Conservation (phyloP, 2,329 filamentous ascomycete genomes). For the Penicillium sp. region DNA sequence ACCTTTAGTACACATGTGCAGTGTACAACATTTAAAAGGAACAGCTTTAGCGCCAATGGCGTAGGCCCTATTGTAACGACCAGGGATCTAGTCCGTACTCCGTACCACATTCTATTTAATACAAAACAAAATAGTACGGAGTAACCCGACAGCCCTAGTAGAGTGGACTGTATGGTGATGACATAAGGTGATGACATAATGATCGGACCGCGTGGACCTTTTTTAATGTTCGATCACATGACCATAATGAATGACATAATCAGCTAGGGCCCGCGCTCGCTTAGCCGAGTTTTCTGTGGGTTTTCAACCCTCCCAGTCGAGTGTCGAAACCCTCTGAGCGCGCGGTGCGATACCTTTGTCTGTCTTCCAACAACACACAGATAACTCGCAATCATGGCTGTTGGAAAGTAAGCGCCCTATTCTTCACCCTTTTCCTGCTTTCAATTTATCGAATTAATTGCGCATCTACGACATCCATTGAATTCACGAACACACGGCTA, state of each 20-base stretch:
- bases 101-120: not conserved
- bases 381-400: slow-evolving; percentile 71
- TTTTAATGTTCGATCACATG: slow-evolving; percentile 21
- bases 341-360: slow-evolving; percentile 43
- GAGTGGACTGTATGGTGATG: not conserved
- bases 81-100: not conserved
- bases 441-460: slow-evolving; percentile 7
- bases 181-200: slow-evolving; percentile 3
- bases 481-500: slow-evolving; percentile 16
- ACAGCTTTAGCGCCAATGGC: not conserved
- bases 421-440: slow-evolving; percentile 6
- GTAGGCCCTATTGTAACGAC: not conserved
- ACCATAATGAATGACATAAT: slow-evolving; percentile 28
- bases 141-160: too few relatives aligned
- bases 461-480: not conserved
- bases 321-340: slow-evolving; percentile 39
- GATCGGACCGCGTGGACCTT: not conserved
- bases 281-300: slow-evolving; percentile 48
- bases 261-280: slow-evolving; percentile 39
- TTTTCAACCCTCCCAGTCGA: slow-evolving; percentile 38
- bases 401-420: slow-evolving; percentile 63
- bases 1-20: not conserved
- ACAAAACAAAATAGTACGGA: not conserved
- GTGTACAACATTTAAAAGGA: not conserved
- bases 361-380: slow-evolving; percentile 41